Base-by-base conservation (phyloP, 768 basidiomycete genomes). In the Phylloporus arenicola region DNA sequence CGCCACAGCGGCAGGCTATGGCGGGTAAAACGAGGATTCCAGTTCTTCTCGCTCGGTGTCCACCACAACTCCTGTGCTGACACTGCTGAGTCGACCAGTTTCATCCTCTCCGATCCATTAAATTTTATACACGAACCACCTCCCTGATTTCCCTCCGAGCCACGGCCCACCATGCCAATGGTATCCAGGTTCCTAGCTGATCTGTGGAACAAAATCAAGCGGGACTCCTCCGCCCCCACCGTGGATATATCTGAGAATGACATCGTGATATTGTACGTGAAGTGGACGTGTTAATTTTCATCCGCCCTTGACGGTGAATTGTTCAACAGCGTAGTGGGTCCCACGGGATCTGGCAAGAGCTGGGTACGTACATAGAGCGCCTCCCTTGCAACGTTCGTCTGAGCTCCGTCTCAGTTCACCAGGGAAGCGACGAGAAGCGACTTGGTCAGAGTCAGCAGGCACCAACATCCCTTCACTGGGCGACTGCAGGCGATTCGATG, bases 201-300 rank as follows among this genome's bases (percentile, higher is more conserved):
- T 17, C 33, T 50, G 35, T 51, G 57, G 57, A 42, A 42, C 34
- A 58, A 58, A 35, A 39, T 58, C 50, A 56, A 51, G 50, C 37
- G 20, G 13, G 54, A 40, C 14, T 57, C 54, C 0, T 42, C 55
- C 11, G n/a, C 7, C 1, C 25, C 25, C 1, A 16, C 53, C 13
- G 6, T 17, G 4, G 8, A 42, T 11, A 39, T 63, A 51, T 57
- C 50, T 22, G n/a, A 45, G 22, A 47, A 47, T 2, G 60, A 63
- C 27, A 43, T 63, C 8, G 57, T 60, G 3, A 27, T 61, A 27
- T 63, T 61, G 60, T 63, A 16, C 11, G 61, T 57, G 5, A 14
- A 13, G n/a, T 1, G 20, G 10, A 37, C 19, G 6, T 17, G 6
- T 1, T 22, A 3, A 1, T 37, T 43, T 6, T 14, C 5, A 11